Conservation (phyloP, 2,329 filamentous ascomycete genomes). For the Botrytis aclada region DNA sequence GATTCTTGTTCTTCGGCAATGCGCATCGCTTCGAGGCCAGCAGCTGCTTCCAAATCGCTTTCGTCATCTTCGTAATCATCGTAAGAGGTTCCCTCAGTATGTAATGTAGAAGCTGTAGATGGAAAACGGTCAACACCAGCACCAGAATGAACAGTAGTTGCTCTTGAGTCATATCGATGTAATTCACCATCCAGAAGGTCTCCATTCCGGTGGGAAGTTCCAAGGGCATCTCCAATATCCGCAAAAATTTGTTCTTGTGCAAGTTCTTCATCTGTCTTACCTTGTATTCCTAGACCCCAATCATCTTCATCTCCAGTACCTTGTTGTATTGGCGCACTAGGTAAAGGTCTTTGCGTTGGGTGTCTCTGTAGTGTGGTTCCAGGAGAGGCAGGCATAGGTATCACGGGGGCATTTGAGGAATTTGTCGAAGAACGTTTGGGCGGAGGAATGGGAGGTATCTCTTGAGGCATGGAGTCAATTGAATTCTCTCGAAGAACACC, state of each 20-base stretch:
- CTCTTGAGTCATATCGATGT: constrained; percentile 50
- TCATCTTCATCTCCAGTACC: constrained; percentile 32
- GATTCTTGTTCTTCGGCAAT: constrained; percentile 78
- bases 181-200: constrained; percentile 48
- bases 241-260: constrained; percentile 39
- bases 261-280: constrained; percentile 30
- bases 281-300: constrained; percentile 27
- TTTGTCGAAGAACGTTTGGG: constrained; percentile 29
- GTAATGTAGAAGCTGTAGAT: constrained; percentile 48
- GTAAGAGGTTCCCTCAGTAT: constrained; percentile 34
- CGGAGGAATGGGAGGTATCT: constrained; percentile 24
- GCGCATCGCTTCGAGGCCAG: constrained; percentile 78
- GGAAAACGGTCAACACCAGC: constrained; percentile 48
- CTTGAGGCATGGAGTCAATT: constrained; percentile 19
- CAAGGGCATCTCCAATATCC: constrained; percentile 39
- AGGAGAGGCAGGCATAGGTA: constrained; percentile 23
- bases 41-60: constrained; percentile 83
- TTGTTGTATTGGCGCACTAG: constrained; percentile 35
- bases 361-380: constrained; percentile 34
- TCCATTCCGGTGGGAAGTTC: constrained; percentile 42
- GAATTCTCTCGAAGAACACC: constrained; percentile 21
- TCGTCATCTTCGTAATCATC: constrained; percentile 64
- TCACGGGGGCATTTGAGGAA: constrained; percentile 22
- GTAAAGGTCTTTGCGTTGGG: constrained; percentile 37
- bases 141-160: constrained; percentile 45